Percentiles rank a stretch among this genome's conserved stretches.
Evolutionary conservation across 169 alveolate species (phyloP).

Genomic region (Cryptosporidium baileyi): DNA sequence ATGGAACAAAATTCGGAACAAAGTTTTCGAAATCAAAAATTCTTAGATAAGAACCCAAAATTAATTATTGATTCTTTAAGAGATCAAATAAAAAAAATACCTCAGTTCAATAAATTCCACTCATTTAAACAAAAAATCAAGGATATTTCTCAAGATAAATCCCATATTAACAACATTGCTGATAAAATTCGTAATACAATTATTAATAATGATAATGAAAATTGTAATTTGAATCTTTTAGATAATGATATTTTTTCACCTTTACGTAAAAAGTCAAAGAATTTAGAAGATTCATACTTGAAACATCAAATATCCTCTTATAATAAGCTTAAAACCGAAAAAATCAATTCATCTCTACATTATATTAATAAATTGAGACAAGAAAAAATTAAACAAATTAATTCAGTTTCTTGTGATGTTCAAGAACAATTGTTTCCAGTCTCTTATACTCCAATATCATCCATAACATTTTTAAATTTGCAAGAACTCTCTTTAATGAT

Average conservation of each 20-base stretch:
- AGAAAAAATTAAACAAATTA: not conserved
- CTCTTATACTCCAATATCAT: conserved; percentile 26
- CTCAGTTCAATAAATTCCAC: not conserved
- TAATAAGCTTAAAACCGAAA: not conserved
- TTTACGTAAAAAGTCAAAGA: conserved; percentile 1
- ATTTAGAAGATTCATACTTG: not conserved
- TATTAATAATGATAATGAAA: not conserved
- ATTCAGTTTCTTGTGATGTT: no score
- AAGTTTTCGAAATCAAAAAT: no score
- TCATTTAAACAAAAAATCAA: not conserved
- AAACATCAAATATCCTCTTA: not conserved
- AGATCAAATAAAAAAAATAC: conserved; percentile 10
- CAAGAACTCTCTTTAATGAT: conserved; percentile 26
- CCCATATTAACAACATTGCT: conserved; percentile 17
- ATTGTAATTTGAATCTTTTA: not conserved
- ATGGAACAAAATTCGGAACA: no score
- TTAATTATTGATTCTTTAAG: conserved; percentile 19
- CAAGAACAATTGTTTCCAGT: conserved; percentile 25
- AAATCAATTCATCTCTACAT: not conserved
- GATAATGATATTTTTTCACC: not conserved
- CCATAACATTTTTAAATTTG: conserved; percentile 2
- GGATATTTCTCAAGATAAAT: not conserved
- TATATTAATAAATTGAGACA: conserved; percentile 23
- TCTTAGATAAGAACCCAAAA: not conserved
- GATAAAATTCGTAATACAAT: conserved; percentile 24